A percentile compares a stretch with the other conserved stretches of the same genome.
Evolutionary conservation across 805 yeast genomes (phyloP).

Genomic region (Isabelozyma pseudorhagii): DNA sequence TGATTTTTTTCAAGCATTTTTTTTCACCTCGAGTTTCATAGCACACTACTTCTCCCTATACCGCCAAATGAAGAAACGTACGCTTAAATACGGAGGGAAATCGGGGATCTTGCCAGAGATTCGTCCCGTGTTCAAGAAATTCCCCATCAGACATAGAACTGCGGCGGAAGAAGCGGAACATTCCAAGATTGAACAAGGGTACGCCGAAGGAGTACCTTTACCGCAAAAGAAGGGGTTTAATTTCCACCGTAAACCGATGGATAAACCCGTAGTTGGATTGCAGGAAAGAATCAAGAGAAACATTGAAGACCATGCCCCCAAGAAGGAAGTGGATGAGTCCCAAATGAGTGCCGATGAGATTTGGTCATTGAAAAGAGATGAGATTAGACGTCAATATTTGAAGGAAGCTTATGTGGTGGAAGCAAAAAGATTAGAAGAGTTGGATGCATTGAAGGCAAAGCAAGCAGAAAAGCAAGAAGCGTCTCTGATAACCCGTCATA

Average conservation of each 20-base stretch:
- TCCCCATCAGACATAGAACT: conserved; percentile 55
- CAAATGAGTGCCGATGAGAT: conserved; percentile 31
- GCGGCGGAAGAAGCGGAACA: conserved; percentile 41
- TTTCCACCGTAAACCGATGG: conserved; percentile 51
- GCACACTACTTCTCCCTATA: background rate
- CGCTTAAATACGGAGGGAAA: conserved; percentile 54
- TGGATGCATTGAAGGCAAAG: conserved; percentile 25
- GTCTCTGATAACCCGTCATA: conserved; percentile 19
- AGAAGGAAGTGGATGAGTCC: conserved; percentile 25
- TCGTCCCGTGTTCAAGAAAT: conserved; percentile 65
- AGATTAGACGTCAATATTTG: conserved; percentile 70
- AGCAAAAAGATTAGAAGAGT: conserved; percentile 43
- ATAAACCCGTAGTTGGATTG: conserved; percentile 55
- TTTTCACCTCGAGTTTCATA: background rate
- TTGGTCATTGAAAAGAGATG: conserved; percentile 52
- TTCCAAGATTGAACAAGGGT: conserved; percentile 52
- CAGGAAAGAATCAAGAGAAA: conserved; percentile 55
- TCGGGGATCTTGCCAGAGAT: conserved; percentile 82
- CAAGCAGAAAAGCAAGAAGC: conserved; percentile 27
- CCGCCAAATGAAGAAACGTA: conserved; percentile 45
- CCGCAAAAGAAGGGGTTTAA: conserved; percentile 52
- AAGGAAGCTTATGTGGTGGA: conserved; percentile 58
- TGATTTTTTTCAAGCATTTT: background rate
- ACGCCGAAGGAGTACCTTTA: conserved; percentile 66
- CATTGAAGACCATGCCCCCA: conserved; percentile 43